These are phyloP conservation scores for Yarrowia osloensis DNA, from an alignment of 805 yeast species.

Conservation along the genomic window DNA sequence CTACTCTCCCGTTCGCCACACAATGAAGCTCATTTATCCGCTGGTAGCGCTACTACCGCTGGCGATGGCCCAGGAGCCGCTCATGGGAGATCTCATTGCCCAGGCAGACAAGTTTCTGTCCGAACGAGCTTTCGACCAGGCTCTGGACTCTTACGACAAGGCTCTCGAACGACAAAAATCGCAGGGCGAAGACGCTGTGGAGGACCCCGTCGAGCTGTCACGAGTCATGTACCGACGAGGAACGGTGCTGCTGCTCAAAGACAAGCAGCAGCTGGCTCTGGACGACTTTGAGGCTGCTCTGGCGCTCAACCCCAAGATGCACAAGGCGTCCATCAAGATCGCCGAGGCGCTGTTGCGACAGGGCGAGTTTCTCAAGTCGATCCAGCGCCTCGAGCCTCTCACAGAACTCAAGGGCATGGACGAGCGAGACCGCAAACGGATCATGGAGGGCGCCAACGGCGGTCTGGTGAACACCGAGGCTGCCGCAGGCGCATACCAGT, in stretches of 20 bases:
- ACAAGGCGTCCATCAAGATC: slow-evolving; percentile 41
- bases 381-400: slow-evolving; percentile 14
- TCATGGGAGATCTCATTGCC: slow-evolving; percentile 33
- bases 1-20: too few relatives aligned
- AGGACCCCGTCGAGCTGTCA: slow-evolving; percentile 15
- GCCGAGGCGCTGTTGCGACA: slow-evolving; percentile 33
- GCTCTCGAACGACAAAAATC: slow-evolving; percentile 40
- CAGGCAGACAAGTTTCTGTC: slow-evolving; percentile 44
- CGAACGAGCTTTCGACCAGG: slow-evolving; percentile 42
- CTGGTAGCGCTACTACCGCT: slow-evolving; percentile 26
- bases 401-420: slow-evolving; percentile 5
- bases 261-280: slow-evolving; percentile 26
- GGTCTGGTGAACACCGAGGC: slow-evolving; percentile 33
- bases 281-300: slow-evolving; percentile 44
- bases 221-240: slow-evolving; percentile 28
- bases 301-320: slow-evolving; percentile 41
- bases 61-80: slow-evolving; percentile 22
- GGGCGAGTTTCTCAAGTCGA: slow-evolving; percentile 16
- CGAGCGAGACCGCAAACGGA: slow-evolving; percentile 12
- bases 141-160: slow-evolving; percentile 43
- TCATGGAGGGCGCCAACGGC: slow-evolving; percentile 22
- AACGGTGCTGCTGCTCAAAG: slow-evolving; percentile 18
- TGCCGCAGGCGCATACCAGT: slow-evolving; percentile 31
- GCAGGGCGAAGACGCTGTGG: slow-evolving; percentile 15
- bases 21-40: slow-evolving; percentile 13